phyloP scores from a whole-genome alignment of 202 grass and related monocot species.

The Panicum virgatum region DNA sequence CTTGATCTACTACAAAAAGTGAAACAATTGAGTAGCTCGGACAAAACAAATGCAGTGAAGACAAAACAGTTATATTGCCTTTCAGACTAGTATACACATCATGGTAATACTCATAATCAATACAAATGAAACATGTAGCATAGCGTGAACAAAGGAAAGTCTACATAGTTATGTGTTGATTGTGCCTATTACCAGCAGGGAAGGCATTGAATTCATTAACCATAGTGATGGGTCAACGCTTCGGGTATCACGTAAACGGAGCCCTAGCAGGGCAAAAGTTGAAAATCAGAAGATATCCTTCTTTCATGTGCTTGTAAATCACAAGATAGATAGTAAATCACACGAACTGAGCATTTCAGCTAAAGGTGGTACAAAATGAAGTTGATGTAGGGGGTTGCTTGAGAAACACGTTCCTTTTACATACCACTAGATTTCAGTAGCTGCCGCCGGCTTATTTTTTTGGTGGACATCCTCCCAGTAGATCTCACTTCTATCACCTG shows the following conservation, averaged over 20 bases:
- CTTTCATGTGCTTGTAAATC: slow-evolving; percentile 4
- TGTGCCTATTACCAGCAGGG: slow-evolving; percentile 64
- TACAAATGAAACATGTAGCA: slow-evolving; percentile 10
- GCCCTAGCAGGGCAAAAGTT: slow-evolving; percentile 54
- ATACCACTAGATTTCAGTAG: slow-evolving; percentile 96
- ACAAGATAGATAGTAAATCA: neutral
- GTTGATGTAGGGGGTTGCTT: slow-evolving; percentile 7
- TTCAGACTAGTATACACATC: neutral
- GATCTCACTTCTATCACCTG: slow-evolving; percentile 93
- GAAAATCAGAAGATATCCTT: slow-evolving; percentile 29
- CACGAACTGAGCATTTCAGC: neutral
- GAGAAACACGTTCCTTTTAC: slow-evolving; percentile 18
- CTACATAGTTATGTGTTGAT: neutral
- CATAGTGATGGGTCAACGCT: slow-evolving; percentile 96
- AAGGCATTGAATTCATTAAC: slow-evolving; percentile 98
- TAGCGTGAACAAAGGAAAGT: neutral
- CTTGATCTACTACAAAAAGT: slow-evolving; percentile 20
- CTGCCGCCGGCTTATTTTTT: slow-evolving; percentile 91
- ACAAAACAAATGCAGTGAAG: neutral
- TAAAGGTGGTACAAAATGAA: slow-evolving; percentile 5
- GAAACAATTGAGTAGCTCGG: slow-evolving; percentile 1
- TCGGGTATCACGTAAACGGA: slow-evolving; percentile 90
- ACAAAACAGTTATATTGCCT: neutral
- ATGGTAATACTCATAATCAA: slow-evolving; percentile 12
- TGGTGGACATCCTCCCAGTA: slow-evolving; percentile 66